phyloP scores from a whole-genome alignment of 805 yeast species.

The Maudiozyma pseudohumilis region DNA sequence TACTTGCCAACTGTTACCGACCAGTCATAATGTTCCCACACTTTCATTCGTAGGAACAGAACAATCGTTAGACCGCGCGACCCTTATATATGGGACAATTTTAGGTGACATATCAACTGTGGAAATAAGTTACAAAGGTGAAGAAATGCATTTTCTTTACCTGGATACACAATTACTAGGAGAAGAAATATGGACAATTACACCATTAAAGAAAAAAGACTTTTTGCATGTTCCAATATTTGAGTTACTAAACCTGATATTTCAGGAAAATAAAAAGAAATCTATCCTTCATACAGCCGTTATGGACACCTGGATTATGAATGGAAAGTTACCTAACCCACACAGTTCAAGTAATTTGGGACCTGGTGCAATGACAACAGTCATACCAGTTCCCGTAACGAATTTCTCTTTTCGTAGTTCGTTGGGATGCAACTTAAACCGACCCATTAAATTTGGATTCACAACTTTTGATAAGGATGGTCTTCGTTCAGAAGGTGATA shows the following conservation, averaged over 20 bases:
- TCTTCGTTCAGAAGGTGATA: conserved; percentile 1
- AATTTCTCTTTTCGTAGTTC: conserved; percentile 10
- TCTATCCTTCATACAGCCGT: conserved; percentile 12
- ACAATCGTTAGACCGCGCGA: conserved; percentile 8
- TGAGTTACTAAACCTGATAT: conserved; percentile 18
- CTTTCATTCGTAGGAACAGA: conserved; percentile 9
- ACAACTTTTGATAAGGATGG: conserved; percentile 15
- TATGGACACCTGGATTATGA: conserved; percentile 15
- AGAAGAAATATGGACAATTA: conserved; percentile 11
- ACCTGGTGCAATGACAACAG: conserved; percentile 19
- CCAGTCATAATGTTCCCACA: conserved; percentile 14
- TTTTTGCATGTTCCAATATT: conserved; percentile 15
- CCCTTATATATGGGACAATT: conserved; percentile 13
- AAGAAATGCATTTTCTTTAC: conserved; percentile 2
- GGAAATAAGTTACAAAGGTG: conserved; percentile 6
- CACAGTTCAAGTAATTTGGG: conserved; percentile 18
- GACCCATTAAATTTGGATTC: conserved; percentile 8
- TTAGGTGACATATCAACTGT: conserved; percentile 16
- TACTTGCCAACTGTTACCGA: not conserved
- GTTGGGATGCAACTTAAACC: conserved; percentile 1
- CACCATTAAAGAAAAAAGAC: conserved; percentile 12
- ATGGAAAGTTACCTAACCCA: conserved; percentile 9
- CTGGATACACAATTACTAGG: conserved; percentile 17
- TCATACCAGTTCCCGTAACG: conserved; percentile 20
- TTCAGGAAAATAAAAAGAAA: conserved; percentile 11